Evolutionary conservation across 306 rosid species (phyloP).

Genomic region (Cucurbita moschata): DNA sequence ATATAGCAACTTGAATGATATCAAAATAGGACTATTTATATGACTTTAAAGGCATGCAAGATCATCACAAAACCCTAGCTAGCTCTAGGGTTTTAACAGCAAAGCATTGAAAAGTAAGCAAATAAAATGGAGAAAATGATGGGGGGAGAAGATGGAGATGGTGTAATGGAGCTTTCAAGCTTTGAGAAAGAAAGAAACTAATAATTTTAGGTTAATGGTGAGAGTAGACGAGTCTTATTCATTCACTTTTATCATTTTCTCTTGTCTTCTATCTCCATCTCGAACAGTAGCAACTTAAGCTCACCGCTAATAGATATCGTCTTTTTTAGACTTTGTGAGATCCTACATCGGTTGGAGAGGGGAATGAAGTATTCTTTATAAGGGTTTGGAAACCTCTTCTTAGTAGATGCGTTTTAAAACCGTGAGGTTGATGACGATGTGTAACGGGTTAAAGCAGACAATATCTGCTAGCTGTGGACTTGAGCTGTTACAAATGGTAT

Average conservation of each 20-base stretch:
- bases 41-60: not conserved
- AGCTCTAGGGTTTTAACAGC: constrained; percentile 3
- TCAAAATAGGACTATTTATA: not conserved
- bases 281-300: not conserved
- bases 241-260: not conserved
- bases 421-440: no score
- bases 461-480: no score
- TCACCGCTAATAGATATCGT: no score
- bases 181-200: not conserved
- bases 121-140: not conserved
- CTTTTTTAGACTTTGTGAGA: no score
- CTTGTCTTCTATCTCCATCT: not conserved
- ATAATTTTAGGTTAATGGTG: not conserved
- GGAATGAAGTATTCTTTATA: no score
- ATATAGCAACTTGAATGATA: not conserved
- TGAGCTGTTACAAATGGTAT: no score
- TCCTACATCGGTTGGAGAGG: no score
- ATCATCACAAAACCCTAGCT: not conserved
- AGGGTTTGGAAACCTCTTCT: no score
- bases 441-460: no score
- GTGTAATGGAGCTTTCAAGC: not conserved
- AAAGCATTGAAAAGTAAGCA: not conserved
- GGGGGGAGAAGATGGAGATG: not conserved
- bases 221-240: not conserved
- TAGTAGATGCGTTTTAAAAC: no score